phyloP scores from a whole-genome alignment of 768 basidiomycete species.

The Pluteus cervinus region DNA sequence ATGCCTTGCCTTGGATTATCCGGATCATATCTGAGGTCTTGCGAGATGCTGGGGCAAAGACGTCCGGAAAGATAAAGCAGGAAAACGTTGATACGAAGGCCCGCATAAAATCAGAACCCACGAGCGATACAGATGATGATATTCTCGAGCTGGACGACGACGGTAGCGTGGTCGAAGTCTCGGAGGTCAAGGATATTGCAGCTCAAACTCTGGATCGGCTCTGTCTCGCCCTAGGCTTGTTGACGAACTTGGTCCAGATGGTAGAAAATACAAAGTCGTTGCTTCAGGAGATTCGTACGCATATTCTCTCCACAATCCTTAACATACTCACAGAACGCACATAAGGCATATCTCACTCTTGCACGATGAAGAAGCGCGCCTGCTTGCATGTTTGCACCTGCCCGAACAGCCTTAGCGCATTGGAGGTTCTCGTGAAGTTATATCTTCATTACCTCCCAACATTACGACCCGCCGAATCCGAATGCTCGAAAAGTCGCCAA shows the following conservation, averaged over 20 bases:
- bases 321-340: not conserved
- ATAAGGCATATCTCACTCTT: conserved; percentile 44
- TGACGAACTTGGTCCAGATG: conserved; percentile 71
- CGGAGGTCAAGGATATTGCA: no score
- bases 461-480: no score
- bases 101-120: no score
- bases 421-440: conserved; percentile 45
- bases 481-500: conserved; percentile 16
- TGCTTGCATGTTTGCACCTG: conserved; percentile 57
- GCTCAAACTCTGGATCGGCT: conserved; percentile 57
- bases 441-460: no score
- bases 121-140: conserved; percentile 8
- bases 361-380: conserved; percentile 35
- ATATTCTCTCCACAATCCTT: conserved; percentile 3
- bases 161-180: conserved; percentile 9
- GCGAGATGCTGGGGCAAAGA: not conserved
- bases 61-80: not conserved
- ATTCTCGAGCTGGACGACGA: conserved; percentile 14
- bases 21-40: conserved; percentile 31
- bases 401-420: conserved; percentile 30
- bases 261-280: conserved; percentile 40
- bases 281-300: conserved; percentile 47
- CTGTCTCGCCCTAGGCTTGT: conserved; percentile 67
- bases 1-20: conserved; percentile 40
- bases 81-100: not conserved